Conservation (phyloP, 331 rosid species). For the Dryas integrifolia region DNA sequence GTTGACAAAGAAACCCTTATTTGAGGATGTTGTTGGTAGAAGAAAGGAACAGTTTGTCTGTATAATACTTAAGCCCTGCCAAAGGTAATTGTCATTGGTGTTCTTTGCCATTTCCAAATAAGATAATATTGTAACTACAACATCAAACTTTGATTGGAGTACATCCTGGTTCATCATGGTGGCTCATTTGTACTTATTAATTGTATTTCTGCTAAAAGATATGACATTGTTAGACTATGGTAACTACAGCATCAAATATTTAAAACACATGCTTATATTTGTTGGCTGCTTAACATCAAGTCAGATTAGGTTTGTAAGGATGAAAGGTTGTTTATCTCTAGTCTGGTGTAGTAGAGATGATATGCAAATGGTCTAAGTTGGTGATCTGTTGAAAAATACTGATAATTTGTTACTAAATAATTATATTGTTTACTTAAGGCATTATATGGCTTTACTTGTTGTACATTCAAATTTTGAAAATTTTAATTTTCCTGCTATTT, state of each 20-base stretch:
- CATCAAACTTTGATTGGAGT: background rate
- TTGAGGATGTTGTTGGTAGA: background rate
- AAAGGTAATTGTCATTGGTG: background rate
- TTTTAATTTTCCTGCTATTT: background rate
- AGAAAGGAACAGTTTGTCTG: background rate
- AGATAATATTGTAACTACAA: background rate
- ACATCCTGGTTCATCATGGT: background rate
- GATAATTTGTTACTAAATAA: background rate
- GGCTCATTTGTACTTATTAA: no score
- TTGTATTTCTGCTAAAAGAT: no score
- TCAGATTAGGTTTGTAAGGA: background rate
- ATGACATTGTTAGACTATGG: background rate
- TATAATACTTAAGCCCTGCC: background rate
- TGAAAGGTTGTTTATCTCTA: background rate
- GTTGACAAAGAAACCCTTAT: background rate
- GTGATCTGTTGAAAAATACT: background rate
- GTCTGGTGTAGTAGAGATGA: background rate
- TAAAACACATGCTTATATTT: background rate
- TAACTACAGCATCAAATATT: background rate
- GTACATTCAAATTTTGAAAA: no score
- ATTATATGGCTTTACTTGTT: background rate
- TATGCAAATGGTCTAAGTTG: background rate
- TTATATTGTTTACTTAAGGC: background rate
- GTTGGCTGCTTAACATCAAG: background rate
- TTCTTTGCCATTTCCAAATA: no score